Evolutionary conservation across 129 eudicot species (phyloP).

Genomic region (Glebionis coronaria): DNA sequence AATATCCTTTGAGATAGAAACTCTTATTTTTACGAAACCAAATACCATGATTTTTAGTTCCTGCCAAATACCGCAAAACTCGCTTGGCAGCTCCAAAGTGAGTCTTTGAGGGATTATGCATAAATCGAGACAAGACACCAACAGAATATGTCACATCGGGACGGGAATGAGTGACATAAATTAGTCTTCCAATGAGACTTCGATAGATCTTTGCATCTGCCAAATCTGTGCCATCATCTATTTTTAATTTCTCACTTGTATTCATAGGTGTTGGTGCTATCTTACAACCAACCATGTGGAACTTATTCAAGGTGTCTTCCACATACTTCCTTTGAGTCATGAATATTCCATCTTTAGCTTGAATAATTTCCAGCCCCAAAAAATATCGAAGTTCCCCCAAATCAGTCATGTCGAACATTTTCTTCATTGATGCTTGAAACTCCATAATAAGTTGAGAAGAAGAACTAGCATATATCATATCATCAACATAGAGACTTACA

Average conservation of each 20-base stretch:
- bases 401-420: constrained; percentile 9
- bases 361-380: neutral
- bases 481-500: neutral
- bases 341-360: neutral
- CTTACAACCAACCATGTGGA: neutral
- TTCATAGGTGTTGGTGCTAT: neutral
- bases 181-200: neutral
- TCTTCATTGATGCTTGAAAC: constrained; percentile 1
- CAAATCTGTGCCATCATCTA: neutral
- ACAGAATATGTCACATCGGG: neutral
- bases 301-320: neutral
- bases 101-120: too few species aligned
- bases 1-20: neutral
- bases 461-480: neutral
- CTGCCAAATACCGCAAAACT: neutral
- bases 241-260: neutral
- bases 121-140: neutral
- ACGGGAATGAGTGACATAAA: constrained; percentile 10
- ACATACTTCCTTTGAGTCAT: constrained; percentile 10
- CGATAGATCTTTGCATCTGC: neutral
- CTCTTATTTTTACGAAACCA: neutral
- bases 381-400: neutral
- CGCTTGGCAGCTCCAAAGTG: too few species aligned
- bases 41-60: constrained; percentile 4
- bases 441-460: too few species aligned